Percentiles rank a stretch among this genome's conserved stretches.
Evolutionary conservation across 1,284 basidiomycete genomes (phyloP).

Genomic region (Tilletia walkeri): DNA sequence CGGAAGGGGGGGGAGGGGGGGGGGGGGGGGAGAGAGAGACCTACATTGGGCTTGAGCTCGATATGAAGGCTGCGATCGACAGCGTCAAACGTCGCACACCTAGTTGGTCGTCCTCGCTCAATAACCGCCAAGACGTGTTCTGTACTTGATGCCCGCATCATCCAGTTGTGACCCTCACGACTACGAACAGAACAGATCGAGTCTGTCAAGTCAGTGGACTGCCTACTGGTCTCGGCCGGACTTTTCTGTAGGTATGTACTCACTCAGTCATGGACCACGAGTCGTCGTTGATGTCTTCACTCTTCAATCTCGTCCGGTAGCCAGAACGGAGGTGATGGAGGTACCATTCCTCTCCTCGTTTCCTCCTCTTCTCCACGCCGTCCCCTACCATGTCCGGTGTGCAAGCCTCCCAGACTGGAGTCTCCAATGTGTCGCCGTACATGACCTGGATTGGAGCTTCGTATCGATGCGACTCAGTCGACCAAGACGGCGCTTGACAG

Average conservation of each 20-base stretch:
- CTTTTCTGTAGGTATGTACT: not conserved
- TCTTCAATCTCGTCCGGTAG: not conserved
- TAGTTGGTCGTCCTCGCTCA: not conserved
- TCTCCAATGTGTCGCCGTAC: not conserved
- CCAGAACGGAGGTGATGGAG: not conserved
- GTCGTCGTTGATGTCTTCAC: constrained; percentile 9
- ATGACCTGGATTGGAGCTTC: constrained; percentile 12
- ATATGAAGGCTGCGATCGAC: not conserved
- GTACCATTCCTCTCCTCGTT: not conserved
- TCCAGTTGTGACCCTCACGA: not conserved
- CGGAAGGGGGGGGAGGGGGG: not conserved
- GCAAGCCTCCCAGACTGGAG: constrained; percentile 1
- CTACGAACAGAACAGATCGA: not conserved
- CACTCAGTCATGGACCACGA: constrained; percentile 2
- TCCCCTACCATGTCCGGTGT: not conserved
- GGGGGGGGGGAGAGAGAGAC: not conserved
- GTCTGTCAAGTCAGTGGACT: not conserved
- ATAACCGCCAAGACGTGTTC: not conserved
- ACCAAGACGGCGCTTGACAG: not conserved
- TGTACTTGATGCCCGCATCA: not conserved
- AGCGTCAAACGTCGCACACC: constrained; percentile 4
- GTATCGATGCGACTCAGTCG: not conserved
- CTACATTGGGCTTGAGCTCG: not conserved
- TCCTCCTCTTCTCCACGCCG: not conserved
- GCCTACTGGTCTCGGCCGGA: not conserved